phyloP scores from a whole-genome alignment of 2,329 filamentous ascomycete genomes.

The Thermothelomyces thermophilus region DNA sequence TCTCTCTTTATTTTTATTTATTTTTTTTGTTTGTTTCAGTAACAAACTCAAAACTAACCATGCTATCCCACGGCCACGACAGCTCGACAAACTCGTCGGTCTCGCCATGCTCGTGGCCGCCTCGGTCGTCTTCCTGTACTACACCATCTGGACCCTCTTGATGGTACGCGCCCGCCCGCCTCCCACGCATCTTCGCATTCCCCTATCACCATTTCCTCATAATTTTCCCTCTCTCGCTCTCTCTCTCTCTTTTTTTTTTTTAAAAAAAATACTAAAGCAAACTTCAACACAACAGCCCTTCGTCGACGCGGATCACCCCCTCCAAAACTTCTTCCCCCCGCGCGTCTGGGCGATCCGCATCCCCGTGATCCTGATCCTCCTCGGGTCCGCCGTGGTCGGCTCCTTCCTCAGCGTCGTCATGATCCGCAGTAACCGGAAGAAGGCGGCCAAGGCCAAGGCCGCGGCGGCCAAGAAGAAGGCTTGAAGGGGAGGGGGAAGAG shows the following conservation, averaged over 20 bases:
- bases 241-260: too few relatives aligned
- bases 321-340: slow-evolving; percentile 92
- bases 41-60: slow-evolving; percentile 11
- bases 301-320: slow-evolving; percentile 87
- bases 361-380: slow-evolving; percentile 88
- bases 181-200: slow-evolving; percentile 5
- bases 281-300: slow-evolving; percentile 82
- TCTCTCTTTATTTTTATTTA: not conserved
- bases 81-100: slow-evolving; percentile 83
- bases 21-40: too few relatives aligned
- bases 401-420: slow-evolving; percentile 95
- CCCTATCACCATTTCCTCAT: too few relatives aligned
- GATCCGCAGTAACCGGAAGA: slow-evolving; percentile 98
- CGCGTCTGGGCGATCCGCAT: slow-evolving; percentile 99
- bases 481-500: not conserved
- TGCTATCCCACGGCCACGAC: slow-evolving; percentile 13
- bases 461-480: slow-evolving; percentile 77
- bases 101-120: slow-evolving; percentile 63
- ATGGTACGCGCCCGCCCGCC: slow-evolving; percentile 58
- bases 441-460: slow-evolving; percentile 85
- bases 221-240: too few relatives aligned
- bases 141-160: slow-evolving; percentile 93
- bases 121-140: slow-evolving; percentile 68
- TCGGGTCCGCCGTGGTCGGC: slow-evolving; percentile 88
- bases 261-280: too few relatives aligned